These are phyloP conservation scores for Lactarius indigo DNA, from an alignment of 768 basidiomycete species.

Conservation along the genomic window DNA sequence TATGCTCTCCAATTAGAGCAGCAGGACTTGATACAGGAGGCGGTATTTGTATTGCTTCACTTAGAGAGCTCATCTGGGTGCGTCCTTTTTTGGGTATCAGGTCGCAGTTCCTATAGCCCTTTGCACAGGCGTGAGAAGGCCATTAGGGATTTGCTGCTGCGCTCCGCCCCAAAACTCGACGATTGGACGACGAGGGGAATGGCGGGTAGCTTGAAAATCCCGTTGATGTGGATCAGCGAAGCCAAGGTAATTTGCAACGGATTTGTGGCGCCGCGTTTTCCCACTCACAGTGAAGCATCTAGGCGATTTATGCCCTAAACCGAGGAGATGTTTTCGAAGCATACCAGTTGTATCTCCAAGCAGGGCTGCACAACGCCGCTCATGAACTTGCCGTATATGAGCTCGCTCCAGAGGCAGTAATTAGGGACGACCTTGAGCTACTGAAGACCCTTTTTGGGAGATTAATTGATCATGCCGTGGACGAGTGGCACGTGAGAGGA, in stretches of 20 bases:
- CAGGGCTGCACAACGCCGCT: slow-evolving; percentile 66
- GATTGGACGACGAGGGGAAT: slow-evolving; percentile 72
- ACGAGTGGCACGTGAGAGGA: slow-evolving; percentile 80
- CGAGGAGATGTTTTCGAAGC: slow-evolving; percentile 64
- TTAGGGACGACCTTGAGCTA: slow-evolving; percentile 54
- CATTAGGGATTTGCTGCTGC: slow-evolving; percentile 73
- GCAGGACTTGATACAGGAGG: slow-evolving; percentile 77
- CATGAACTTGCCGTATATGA: slow-evolving; percentile 84
- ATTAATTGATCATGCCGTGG: slow-evolving; percentile 57
- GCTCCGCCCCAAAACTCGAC: slow-evolving; percentile 62
- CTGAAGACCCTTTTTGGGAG: slow-evolving; percentile 65
- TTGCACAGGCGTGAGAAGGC: slow-evolving; percentile 69
- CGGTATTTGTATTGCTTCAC: slow-evolving; percentile 86
- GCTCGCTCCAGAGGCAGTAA: slow-evolving; percentile 83
- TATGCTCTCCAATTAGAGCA: slow-evolving; percentile 88
- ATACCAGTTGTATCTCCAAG: slow-evolving; percentile 71
- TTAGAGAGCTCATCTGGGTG: slow-evolving; percentile 81
- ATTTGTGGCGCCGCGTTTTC: neutral
- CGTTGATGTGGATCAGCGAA: slow-evolving; percentile 84
- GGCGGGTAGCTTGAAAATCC: slow-evolving; percentile 75
- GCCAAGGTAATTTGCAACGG: slow-evolving; percentile 57
- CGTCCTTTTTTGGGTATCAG: slow-evolving; percentile 18
- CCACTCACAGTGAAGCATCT: slow-evolving; percentile 14
- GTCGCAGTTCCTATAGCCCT: neutral
- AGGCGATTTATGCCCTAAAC: slow-evolving; percentile 68